Evolutionary conservation across 176 grass and related monocot species (phyloP), one percentile per base, ranked within the genome.

Genomic region (Triticum dicoccoides): DNA sequence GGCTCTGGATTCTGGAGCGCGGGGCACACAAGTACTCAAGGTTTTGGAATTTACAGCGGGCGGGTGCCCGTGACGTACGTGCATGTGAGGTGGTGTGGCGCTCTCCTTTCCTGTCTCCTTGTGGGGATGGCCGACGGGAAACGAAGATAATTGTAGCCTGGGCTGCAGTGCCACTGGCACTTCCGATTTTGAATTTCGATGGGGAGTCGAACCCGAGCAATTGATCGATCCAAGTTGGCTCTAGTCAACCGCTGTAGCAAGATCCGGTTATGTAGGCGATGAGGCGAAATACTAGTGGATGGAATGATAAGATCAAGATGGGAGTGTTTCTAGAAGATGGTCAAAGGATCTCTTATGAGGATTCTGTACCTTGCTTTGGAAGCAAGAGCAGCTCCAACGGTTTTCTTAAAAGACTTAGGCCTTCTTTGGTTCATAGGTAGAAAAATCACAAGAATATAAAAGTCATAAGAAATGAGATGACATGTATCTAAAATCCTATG

Each of bases 51-150:
- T 32, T 68, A 20, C 21, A 15, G 45, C 34, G 7, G 4, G 3
- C 42, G 54, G 54, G 17, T 59, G 42, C n/a, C 41, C 35, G 8
- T 58, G 62, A 27, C 51, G 51, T 6, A 49, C 25, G 25, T 33
- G 77, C 88, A 86, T 78, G 88, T 82, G 88, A 86, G 69, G 25
- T 4, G 65, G 81, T 12, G 83, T 77, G 83, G 3, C 37, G 25
- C 8, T 2, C 0, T 59, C 11, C 45, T n/a, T 45, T 20, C 33
- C 69, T 68, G 87, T 74, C 74, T 63, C 67, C 76, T 66, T 32
- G 76, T 23, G 87, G 6, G 27, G 29, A 3, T n/a, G 32, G 62
- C 14, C 20, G 45, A 25, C 5, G 8, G 25, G 77, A 35, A 51
- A 20, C 77, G 82, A 45, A 86, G 37, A 52, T 35, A 25, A n/a